Conservation (phyloP, 352 stramenopile genomes). For the Pythium phragmitis region DNA sequence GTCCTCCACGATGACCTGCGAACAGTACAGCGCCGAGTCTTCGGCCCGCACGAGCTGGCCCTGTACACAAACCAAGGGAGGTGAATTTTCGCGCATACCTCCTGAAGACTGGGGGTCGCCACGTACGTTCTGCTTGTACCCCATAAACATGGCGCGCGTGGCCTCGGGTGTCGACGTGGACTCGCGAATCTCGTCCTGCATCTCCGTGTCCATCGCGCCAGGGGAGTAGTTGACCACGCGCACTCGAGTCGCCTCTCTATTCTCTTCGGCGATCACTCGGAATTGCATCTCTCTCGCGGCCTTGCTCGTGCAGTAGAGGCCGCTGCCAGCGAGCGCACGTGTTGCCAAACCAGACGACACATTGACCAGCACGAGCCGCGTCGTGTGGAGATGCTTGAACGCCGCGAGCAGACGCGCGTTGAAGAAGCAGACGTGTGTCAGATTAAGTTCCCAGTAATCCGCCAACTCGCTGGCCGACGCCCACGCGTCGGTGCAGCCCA, state of each 20-base stretch:
- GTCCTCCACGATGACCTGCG: constrained; percentile 5
- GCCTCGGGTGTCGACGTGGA: constrained; percentile 15
- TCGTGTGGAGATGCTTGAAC: neutral
- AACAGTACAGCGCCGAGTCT: constrained; percentile 15
- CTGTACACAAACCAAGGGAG: neutral
- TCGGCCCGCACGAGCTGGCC: constrained; percentile 12
- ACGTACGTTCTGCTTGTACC: constrained; percentile 9
- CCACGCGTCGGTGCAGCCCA: constrained; percentile 20
- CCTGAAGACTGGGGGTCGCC: too few species aligned
- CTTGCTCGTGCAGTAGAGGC: constrained; percentile 81
- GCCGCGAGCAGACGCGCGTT: constrained; percentile 17
- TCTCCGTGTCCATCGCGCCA: constrained; percentile 86
- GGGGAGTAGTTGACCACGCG: constrained; percentile 84
- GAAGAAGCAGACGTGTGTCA: constrained; percentile 18
- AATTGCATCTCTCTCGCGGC: constrained; percentile 87
- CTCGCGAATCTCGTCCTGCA: constrained; percentile 68
- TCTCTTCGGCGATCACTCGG: constrained; percentile 63
- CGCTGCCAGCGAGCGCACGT: neutral
- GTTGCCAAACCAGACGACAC: constrained; percentile 12
- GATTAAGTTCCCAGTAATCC: constrained; percentile 19
- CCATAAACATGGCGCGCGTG: constrained; percentile 12
- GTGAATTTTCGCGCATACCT: too few species aligned
- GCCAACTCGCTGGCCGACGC: constrained; percentile 5
- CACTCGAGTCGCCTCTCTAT: constrained; percentile 30
- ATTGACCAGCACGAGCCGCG: constrained; percentile 10